Evolutionary conservation across 345 rosid species (phyloP).

Genomic region (Arabis alpina): DNA sequence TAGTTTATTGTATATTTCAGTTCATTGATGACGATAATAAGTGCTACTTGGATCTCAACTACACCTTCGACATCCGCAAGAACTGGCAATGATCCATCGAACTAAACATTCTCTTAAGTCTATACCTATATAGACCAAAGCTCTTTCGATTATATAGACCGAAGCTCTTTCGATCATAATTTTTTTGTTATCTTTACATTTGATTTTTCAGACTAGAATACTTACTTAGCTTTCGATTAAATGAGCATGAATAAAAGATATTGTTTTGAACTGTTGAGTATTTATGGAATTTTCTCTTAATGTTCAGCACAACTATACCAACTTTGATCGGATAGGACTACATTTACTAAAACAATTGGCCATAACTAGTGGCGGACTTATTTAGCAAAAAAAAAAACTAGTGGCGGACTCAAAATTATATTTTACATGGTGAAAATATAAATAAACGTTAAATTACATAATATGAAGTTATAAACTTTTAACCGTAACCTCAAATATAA

Average conservation of each 20-base stretch:
- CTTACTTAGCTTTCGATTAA: constrained; percentile 18
- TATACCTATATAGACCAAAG: constrained; percentile 29
- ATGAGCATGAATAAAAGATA: constrained; percentile 32
- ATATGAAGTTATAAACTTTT: no score
- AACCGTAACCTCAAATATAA: no score
- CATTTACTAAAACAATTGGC: no score
- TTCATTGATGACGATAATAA: constrained; percentile 85
- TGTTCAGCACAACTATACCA: background rate
- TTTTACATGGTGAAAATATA: no score
- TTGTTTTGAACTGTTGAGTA: background rate
- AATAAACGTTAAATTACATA: no score
- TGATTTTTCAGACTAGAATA: constrained; percentile 22
- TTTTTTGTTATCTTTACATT: constrained; percentile 12
- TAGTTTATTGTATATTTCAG: constrained; percentile 46
- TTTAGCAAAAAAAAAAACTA: no score
- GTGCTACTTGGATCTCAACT: constrained; percentile 87
- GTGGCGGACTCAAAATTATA: no score
- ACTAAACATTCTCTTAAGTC: constrained; percentile 7
- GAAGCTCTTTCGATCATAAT: constrained; percentile 19
- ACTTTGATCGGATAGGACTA: no score
- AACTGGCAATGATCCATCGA: constrained; percentile 54
- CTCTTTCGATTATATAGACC: constrained; percentile 24
- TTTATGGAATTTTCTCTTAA: constrained; percentile 14
- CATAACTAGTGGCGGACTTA: no score
- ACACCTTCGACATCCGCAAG: constrained; percentile 87